Percentiles rank a stretch among this genome's conserved stretches.
Conservation (phyloP, 225 moss, liverwort and hornwort species). For the Marchantia paleacea region DNA sequence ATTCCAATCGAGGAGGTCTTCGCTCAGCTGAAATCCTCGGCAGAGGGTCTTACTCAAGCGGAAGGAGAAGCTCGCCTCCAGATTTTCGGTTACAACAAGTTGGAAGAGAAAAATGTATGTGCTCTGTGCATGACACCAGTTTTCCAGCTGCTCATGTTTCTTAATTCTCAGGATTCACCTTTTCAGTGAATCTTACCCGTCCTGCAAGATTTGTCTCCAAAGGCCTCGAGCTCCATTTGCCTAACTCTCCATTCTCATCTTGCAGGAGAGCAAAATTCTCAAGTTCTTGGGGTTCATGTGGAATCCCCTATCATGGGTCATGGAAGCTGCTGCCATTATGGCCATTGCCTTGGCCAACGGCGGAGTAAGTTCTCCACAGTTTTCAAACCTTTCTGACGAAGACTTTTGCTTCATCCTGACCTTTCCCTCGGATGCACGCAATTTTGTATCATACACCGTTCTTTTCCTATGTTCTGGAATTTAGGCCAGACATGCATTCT, state of each 20-base stretch:
- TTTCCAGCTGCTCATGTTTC: background rate
- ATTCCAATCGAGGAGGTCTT: constrained; percentile 23
- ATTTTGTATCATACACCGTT: no score
- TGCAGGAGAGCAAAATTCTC: constrained; percentile 16
- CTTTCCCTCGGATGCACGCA: no score
- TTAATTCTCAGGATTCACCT: no score
- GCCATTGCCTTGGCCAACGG: constrained; percentile 24
- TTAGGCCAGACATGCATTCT: no score
- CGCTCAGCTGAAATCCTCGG: constrained; percentile 3
- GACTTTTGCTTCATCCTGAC: no score
- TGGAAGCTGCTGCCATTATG: constrained; percentile 24
- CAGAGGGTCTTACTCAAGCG: constrained; percentile 4
- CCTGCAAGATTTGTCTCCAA: no score
- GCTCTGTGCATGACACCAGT: background rate
- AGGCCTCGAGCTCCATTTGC: background rate
- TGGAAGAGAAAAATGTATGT: constrained; percentile 17
- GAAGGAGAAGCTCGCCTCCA: constrained; percentile 16
- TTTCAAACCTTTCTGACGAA: no score
- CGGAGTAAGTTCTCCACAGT: background rate
- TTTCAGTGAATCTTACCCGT: no score
- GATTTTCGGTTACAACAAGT: constrained; percentile 18
- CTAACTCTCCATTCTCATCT: background rate
- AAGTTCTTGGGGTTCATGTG: constrained; percentile 30
- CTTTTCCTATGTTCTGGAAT: no score
- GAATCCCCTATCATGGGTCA: constrained; percentile 31